phyloP scores from a whole-genome alignment of 805 yeast species.

The baker's yeast (Saccharomyces cerevisiae) region DNA sequence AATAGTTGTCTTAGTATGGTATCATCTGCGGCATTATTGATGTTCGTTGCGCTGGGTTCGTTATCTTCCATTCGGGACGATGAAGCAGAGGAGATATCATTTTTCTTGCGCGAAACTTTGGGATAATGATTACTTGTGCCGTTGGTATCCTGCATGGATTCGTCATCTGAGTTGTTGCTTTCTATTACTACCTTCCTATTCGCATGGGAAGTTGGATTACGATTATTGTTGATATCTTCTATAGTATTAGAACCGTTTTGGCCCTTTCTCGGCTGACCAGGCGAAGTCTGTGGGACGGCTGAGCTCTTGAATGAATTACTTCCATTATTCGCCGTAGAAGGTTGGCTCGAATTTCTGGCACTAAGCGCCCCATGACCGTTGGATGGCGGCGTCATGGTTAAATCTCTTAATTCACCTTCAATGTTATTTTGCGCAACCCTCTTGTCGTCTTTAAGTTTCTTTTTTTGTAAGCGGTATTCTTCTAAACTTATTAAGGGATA shows the following conservation, averaged over 20 bases:
- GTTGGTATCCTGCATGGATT: slow-evolving; percentile 22
- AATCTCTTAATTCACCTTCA: slow-evolving; percentile 14
- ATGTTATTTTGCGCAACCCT: slow-evolving; percentile 27
- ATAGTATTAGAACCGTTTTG: slow-evolving; percentile 28
- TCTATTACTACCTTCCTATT: slow-evolving; percentile 12
- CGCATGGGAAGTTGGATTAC: slow-evolving; percentile 6
- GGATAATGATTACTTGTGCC: slow-evolving; percentile 17
- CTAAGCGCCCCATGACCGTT: slow-evolving; percentile 20
- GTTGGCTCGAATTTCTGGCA: slow-evolving; percentile 26
- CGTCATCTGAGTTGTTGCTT: slow-evolving; percentile 22
- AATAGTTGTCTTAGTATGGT: slow-evolving; percentile 23
- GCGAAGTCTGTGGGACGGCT: slow-evolving; percentile 81
- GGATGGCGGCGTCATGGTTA: slow-evolving; percentile 27
- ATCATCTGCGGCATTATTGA: slow-evolving; percentile 8
- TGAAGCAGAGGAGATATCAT: background rate
- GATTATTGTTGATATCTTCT: slow-evolving; percentile 27
- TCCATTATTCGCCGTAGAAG: slow-evolving; percentile 1
- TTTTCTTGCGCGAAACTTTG: slow-evolving; percentile 5
- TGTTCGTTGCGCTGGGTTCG: slow-evolving; percentile 1
- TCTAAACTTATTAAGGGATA: slow-evolving; percentile 56
- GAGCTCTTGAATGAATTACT: slow-evolving; percentile 8
- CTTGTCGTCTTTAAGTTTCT: slow-evolving; percentile 24
- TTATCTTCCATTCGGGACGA: slow-evolving; percentile 8
- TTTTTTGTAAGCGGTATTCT: slow-evolving; percentile 48
- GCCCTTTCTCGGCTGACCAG: slow-evolving; percentile 90